phyloP scores from a whole-genome alignment of 2,329 filamentous ascomycete genomes.

The Cryphonectria japonica region DNA sequence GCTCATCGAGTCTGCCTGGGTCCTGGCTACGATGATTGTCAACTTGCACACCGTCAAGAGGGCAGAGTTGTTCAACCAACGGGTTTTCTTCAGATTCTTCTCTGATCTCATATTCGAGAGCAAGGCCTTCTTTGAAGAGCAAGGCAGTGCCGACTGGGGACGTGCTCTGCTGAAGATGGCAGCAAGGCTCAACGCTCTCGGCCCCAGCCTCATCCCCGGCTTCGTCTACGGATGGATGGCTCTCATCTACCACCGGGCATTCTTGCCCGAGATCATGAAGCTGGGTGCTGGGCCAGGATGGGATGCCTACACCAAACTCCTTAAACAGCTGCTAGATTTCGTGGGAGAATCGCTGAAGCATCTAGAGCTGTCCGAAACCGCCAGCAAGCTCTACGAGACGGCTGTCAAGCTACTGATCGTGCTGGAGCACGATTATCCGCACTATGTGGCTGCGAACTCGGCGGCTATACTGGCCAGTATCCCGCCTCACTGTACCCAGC shows the following conservation, averaged over 20 bases:
- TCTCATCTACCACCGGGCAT: constrained; percentile 81
- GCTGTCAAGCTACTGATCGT: constrained; percentile 81
- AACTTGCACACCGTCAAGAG: constrained; percentile 84
- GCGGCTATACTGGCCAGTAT: constrained; percentile 80
- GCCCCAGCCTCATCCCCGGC: constrained; percentile 76
- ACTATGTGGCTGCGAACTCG: constrained; percentile 89
- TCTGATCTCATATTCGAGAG: constrained; percentile 81
- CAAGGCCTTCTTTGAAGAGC: constrained; percentile 59
- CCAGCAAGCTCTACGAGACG: constrained; percentile 84
- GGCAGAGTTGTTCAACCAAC: constrained; percentile 81
- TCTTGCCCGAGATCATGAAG: constrained; percentile 77
- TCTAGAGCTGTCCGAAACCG: constrained; percentile 67
- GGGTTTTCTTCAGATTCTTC: constrained; percentile 89
- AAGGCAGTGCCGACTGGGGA: constrained; percentile 64
- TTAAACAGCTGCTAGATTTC: constrained; percentile 73
- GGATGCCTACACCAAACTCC: constrained; percentile 72
- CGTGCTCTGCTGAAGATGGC: constrained; percentile 75
- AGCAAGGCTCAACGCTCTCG: constrained; percentile 70
- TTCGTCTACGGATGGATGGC: constrained; percentile 87
- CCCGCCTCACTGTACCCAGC: constrained; percentile 80
- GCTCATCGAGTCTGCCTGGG: constrained; percentile 78
- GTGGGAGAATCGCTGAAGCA: constrained; percentile 81
- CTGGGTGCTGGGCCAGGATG: constrained; percentile 73
- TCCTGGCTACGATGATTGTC: constrained; percentile 77
- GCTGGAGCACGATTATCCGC: constrained; percentile 91